Conservation (phyloP, 805 yeast species). For the Saturnispora ahearnii region DNA sequence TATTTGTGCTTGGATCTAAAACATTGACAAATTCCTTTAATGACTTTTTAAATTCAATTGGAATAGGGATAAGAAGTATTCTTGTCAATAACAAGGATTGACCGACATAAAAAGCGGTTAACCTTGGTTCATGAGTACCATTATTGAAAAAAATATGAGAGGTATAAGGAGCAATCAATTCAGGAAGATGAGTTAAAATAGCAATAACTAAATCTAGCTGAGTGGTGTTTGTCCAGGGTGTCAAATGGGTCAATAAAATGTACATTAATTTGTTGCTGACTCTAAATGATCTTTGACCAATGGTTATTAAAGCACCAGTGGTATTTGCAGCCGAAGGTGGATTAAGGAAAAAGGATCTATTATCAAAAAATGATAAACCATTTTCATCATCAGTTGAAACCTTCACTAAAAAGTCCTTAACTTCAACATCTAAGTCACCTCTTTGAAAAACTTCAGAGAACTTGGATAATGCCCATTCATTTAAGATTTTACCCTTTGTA, state of each 20-base stretch:
- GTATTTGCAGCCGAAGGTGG: slow-evolving; percentile 5
- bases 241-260: slow-evolving; percentile 52
- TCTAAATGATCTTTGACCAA: slow-evolving; percentile 45
- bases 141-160: slow-evolving; percentile 46
- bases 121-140: slow-evolving; percentile 70
- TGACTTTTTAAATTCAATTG: slow-evolving; percentile 26
- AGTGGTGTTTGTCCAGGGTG: slow-evolving; percentile 70
- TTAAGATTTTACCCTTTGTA: slow-evolving; percentile 66
- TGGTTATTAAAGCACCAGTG: slow-evolving; percentile 35
- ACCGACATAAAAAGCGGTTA: slow-evolving; percentile 78
- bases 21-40: slow-evolving; percentile 10
- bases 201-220: slow-evolving; percentile 49
- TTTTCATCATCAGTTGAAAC: slow-evolving; percentile 40
- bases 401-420: slow-evolving; percentile 39
- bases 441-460: slow-evolving; percentile 40
- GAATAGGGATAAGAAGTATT: slow-evolving; percentile 50
- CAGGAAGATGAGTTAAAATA: slow-evolving; percentile 50
- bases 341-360: slow-evolving; percentile 40
- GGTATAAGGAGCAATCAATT: slow-evolving; percentile 64
- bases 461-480: slow-evolving; percentile 62
- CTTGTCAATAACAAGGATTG: slow-evolving; percentile 53
- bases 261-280: slow-evolving; percentile 62
- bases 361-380: slow-evolving; percentile 40
- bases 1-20: slow-evolving; percentile 3
- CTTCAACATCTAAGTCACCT: slow-evolving; percentile 27